phyloP scores from a whole-genome alignment of 176 grass and related monocot species.

The Ampelocalamus luodianensis region DNA sequence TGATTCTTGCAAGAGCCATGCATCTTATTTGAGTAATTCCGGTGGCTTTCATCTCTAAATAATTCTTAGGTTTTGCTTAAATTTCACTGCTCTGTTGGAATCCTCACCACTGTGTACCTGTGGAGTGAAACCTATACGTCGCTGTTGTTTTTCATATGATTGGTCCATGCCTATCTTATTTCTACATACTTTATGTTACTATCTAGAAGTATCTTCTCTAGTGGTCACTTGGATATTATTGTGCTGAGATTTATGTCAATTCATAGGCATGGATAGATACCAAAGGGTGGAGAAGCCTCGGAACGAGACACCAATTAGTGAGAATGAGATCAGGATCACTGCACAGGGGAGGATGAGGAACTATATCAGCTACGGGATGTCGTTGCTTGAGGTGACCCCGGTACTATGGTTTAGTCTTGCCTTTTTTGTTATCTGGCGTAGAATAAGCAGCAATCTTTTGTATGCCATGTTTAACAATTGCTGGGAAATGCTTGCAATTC shows the following conservation, averaged over 20 bases:
- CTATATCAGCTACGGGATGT: conserved; percentile 66
- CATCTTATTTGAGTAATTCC: background rate
- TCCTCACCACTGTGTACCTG: background rate
- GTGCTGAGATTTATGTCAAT: background rate
- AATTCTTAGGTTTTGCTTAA: background rate
- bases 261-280: conserved; percentile 62
- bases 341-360: conserved; percentile 64
- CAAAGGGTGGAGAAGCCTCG: conserved; percentile 65
- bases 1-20: background rate
- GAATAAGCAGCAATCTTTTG: background rate
- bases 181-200: background rate
- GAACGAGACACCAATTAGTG: conserved; percentile 50
- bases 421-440: background rate
- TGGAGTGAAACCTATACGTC: background rate
- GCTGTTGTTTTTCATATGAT: background rate
- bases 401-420: background rate
- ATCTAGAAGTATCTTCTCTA: background rate
- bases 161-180: background rate
- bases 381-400: conserved; percentile 53
- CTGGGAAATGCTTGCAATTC: background rate
- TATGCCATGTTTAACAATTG: background rate
- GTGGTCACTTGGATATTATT: background rate
- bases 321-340: conserved; percentile 71
- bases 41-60: background rate
- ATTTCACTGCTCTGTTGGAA: background rate